Evolutionary conservation across 2,329 filamentous ascomycete species (phyloP), one percentile per base, ranked within the genome.

Genomic region (Bertia moriformis): DNA sequence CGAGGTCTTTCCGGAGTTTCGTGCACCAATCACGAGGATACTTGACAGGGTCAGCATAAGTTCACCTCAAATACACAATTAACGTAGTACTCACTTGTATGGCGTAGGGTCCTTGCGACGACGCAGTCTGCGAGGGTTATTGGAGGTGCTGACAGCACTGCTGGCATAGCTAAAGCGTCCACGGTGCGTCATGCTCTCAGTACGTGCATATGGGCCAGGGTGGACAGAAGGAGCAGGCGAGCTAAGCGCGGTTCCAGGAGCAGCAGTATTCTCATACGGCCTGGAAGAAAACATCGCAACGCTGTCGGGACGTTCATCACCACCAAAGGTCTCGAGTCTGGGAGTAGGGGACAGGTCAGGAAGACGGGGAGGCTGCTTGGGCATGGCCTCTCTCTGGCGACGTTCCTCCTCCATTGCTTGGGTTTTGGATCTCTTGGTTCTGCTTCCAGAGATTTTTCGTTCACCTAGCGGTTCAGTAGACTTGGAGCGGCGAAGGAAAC

Each of bases 71-170:
- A 20, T 27, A 14, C 37, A 4, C 10, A 35, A 22, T 14, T 14
- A 18, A 42, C 10, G 5, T 15, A 12, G 37, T 19, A 73, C 87
- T 73, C 67, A 96, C 89, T 98, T 98, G 73, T 96, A 94, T 1
- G 91, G 87, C 10, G 89, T 95, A 5, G 91, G 91, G 54, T 98
- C 91, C 68, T 94, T 96, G 65, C 91, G 80, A 66, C 89, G 82
- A 51, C 91, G 79, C 48, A 96, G 80, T 55, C 88, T 78, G 48
- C 91, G 78, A 45, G 91, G 89, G 58, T 83, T 94, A 65, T 94
- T 94, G 63, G 94, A 77, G 43, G 85, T 83, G 66, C 85, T 94
- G 48, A 89, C 74, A 40, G 84, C 82, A 60, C 83, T 93, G 63
- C 84, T 93, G 41, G 89, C 87, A 62, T 95, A 96, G 64, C 88